Evolutionary conservation across 75 land plant species (phyloP).

Genomic region (Selaginella moellendorffii): DNA sequence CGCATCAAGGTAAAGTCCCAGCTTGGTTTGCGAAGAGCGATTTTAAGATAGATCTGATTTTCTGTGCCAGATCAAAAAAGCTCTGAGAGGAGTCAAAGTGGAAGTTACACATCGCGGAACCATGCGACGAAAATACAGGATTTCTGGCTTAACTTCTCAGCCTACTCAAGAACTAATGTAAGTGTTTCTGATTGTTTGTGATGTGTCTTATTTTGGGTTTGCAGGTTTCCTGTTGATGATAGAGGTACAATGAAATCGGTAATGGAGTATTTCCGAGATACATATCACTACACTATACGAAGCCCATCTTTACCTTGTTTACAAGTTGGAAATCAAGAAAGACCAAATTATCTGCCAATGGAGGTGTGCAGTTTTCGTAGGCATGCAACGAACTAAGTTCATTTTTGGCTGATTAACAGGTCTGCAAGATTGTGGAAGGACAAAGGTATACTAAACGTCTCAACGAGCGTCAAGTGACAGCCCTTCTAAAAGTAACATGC

Average conservation of each 20-base stretch:
- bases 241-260: constrained; percentile 60
- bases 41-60: background rate
- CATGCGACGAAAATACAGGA: constrained; percentile 70
- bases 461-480: background rate
- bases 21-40: no score
- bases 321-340: constrained; percentile 70
- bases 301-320: constrained; percentile 58
- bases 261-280: constrained; percentile 70
- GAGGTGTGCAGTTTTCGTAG: no score
- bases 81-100: constrained; percentile 76
- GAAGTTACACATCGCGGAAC: constrained; percentile 88
- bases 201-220: background rate
- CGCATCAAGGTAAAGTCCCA: constrained; percentile 65
- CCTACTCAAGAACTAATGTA: constrained; percentile 76
- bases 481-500: background rate
- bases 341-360: constrained; percentile 76
- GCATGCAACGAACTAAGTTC: no score
- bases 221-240: constrained; percentile 78
- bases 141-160: constrained; percentile 75
- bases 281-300: constrained; percentile 58
- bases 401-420: no score
- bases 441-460: constrained; percentile 4
- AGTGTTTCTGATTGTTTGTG: constrained; percentile 5
- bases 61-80: constrained; percentile 54
- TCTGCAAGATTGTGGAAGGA: constrained; percentile 7